Evolutionary conservation across 2,329 filamentous ascomycete genomes (phyloP).

Genomic region (Pseudogymnoascus sp.): DNA sequence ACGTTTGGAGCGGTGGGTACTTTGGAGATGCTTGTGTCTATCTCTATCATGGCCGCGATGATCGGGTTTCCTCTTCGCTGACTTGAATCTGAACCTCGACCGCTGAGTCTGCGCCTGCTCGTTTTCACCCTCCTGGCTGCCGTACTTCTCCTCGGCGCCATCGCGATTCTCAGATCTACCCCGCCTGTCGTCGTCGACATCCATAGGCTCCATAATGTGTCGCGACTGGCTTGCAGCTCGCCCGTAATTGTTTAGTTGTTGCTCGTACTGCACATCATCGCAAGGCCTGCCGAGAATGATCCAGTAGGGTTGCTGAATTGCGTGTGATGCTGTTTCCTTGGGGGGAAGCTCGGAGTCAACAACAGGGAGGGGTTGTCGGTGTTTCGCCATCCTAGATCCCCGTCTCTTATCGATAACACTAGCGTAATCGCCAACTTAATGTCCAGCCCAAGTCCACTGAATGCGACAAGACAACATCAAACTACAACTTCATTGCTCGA

Average conservation of each 20-base stretch:
- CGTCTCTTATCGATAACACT: conserved; percentile 9
- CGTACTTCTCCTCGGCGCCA: not conserved
- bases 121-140: conserved; percentile 9
- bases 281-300: not conserved
- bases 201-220: conserved; percentile 1
- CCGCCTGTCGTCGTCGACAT: conserved; percentile 1
- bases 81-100: conserved; percentile 27
- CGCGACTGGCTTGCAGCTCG: not conserved
- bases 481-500: not conserved
- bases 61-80: conserved; percentile 19
- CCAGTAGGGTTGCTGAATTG: not conserved
- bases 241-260: conserved; percentile 2
- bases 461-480: not conserved
- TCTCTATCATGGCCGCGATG: conserved; percentile 6
- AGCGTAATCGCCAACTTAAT: conserved; percentile 4
- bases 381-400: not conserved
- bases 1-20: not conserved
- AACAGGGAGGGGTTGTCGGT: not conserved
- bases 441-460: not conserved
- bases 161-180: not conserved
- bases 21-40: conserved; percentile 15
- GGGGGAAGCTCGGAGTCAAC: not conserved
- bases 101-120: conserved; percentile 14
- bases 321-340: not conserved
- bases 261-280: not conserved